Conservation (phyloP, 805 yeast species). For the Candida vartiovaarae region DNA sequence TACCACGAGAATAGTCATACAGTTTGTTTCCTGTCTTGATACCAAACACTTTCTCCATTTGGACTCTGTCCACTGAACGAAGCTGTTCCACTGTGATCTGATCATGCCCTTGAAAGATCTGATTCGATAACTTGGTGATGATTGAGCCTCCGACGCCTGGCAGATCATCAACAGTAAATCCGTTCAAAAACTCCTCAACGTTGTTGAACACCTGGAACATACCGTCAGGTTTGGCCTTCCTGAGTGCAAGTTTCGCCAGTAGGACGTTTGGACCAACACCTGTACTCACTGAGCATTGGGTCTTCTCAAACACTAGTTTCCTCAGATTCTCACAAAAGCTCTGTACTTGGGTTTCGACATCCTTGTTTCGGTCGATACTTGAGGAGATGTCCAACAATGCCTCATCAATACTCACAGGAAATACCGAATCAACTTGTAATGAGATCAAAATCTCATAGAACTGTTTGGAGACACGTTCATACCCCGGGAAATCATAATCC, state of each 20-base stretch:
- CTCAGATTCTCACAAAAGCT: conserved; percentile 26
- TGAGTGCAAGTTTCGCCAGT: conserved; percentile 67
- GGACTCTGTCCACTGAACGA: conserved; percentile 25
- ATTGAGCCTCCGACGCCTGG: conserved; percentile 62
- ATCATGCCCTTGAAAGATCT: conserved; percentile 13
- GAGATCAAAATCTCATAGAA: conserved; percentile 56
- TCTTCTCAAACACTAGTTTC: conserved; percentile 31
- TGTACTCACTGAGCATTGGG: conserved; percentile 66
- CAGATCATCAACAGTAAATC: conserved; percentile 30
- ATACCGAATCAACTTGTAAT: conserved; percentile 28
- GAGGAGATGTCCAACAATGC: conserved; percentile 66
- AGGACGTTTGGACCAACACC: conserved; percentile 74
- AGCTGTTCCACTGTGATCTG: conserved; percentile 32
- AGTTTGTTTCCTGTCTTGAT: conserved; percentile 62
- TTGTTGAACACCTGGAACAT: conserved; percentile 32
- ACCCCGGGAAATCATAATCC: conserved; percentile 68
- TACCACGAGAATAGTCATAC: conserved; percentile 53
- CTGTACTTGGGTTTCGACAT: conserved; percentile 20
- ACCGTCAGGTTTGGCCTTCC: conserved; percentile 79
- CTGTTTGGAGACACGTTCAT: conserved; percentile 55
- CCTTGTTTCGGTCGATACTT: conserved; percentile 16
- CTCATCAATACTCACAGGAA: conserved; percentile 90
- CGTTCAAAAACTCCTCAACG: conserved; percentile 25
- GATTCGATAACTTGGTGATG: conserved; percentile 36
- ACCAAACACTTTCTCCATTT: conserved; percentile 51